Evolutionary conservation across 371 early-diverging fungal species (phyloP), one percentile per base, ranked within the genome.

Genomic region (Paraphysoderma sedebokerense): DNA sequence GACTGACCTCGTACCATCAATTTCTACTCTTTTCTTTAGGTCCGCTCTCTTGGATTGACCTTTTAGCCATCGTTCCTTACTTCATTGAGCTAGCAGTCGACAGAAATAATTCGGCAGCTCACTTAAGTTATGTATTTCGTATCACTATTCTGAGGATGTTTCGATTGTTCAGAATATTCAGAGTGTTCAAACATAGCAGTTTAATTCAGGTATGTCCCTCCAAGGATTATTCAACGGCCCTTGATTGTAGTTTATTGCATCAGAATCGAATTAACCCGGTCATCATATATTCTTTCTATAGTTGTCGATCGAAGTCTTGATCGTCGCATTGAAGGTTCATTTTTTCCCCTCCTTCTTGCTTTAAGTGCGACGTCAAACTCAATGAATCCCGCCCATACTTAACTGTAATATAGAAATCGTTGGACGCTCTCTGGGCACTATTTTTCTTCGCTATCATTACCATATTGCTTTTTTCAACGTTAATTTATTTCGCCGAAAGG

Each of bases 401-500:
- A n/a, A n/a, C n/a, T n/a, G n/a, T n/a, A n/a, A n/a, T n/a, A n/a
- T n/a, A n/a, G n/a, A 67, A 81, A 42, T 80, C 81, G 46, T 65
- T 79, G 44, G 86, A 85, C 55, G 83, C 86, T 0, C 65, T 87
- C 13, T 67, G 72, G 17, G 86, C 86, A 0, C 53, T 87, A 19
- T 78, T 82, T 48, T 80, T 85, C 57, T 80, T 85, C 51, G 61
- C 79, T 46, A 68, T 83, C 20, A 79, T 81, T 4, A 79, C 76
- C 28, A 67, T 81, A 9, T 67, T 83, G 20, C 53, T 80, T 20
- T 81, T 85, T 46, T 81, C 84, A 2, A 81, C 84, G 0, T 57
- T 87, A 28, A 61, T 87, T 36, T 87, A 85, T 56, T 87, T 82
- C 72, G 82, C 84, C 2, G 87, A 87, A 59, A 66, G 87, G 35